Conservation (phyloP, 2,329 filamentous ascomycete species). For the Neofusicoccum kwambonambiense region DNA sequence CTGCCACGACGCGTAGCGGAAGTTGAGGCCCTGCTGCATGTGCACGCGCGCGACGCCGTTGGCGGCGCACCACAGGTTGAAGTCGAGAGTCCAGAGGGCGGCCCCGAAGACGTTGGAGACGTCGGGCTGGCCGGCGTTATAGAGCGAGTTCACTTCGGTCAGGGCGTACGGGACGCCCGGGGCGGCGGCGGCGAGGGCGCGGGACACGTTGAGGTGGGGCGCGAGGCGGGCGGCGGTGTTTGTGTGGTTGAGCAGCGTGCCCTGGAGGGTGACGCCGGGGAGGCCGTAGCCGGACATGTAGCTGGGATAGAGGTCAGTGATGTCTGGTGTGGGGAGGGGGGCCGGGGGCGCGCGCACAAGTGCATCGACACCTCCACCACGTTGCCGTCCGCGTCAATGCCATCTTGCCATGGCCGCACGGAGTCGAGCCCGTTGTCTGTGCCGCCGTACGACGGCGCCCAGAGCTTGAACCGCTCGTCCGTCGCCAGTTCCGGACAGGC, state of each 20-base stretch:
- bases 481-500: constrained; percentile 52
- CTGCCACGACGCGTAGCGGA: constrained; percentile 62
- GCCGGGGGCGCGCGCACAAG: constrained; percentile 18
- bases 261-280: constrained; percentile 62
- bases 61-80: constrained; percentile 58
- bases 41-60: constrained; percentile 58
- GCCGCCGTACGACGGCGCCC: constrained; percentile 60
- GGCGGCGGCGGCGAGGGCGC: constrained; percentile 38
- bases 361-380: constrained; percentile 34
- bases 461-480: constrained; percentile 45
- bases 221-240: constrained; percentile 51
- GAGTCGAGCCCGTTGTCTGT: constrained; percentile 53
- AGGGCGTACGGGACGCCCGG: constrained; percentile 52
- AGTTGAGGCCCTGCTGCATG: constrained; percentile 65
- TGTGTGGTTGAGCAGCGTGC: constrained; percentile 64
- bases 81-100: constrained; percentile 64
- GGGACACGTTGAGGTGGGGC: constrained; percentile 50
- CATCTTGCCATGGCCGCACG: constrained; percentile 52
- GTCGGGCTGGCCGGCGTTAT: constrained; percentile 60
- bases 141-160: constrained; percentile 63
- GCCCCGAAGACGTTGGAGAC: constrained; percentile 65
- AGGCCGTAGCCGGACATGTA: constrained; percentile 61
- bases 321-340: constrained; percentile 53
- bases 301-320: constrained; percentile 34
- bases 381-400: constrained; percentile 49